Evolutionary conservation across 768 basidiomycete species (phyloP).

Genomic region (Pilatotrama ljubarskyi): DNA sequence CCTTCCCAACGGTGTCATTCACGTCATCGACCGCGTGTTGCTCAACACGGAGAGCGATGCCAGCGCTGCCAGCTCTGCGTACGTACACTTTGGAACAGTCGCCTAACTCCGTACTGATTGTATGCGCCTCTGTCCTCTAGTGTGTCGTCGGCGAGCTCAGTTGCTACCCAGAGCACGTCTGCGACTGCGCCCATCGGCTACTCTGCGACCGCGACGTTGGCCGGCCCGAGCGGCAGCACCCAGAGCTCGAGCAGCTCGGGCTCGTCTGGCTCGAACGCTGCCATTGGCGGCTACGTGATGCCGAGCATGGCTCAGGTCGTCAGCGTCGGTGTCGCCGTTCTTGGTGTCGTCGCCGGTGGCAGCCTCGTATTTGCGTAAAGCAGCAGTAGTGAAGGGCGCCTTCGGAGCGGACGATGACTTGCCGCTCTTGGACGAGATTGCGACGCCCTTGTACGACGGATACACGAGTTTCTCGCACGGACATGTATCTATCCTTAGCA

Average conservation of each 20-base stretch:
- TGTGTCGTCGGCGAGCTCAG: conserved; percentile 49
- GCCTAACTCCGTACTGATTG: background rate
- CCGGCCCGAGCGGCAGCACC: conserved; percentile 3
- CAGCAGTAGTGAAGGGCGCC: no score
- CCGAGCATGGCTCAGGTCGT: background rate
- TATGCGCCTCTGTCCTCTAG: conserved; percentile 21
- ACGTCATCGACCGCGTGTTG: conserved; percentile 58
- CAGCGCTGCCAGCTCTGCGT: conserved; percentile 54
- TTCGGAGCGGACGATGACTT: no score
- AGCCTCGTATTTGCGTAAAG: background rate
- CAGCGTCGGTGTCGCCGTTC: conserved; percentile 5
- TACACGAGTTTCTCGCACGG: no score
- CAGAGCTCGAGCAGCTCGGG: conserved; percentile 3
- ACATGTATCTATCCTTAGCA: no score
- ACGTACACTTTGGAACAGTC: conserved; percentile 27
- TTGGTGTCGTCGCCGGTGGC: conserved; percentile 3
- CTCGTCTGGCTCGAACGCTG: background rate
- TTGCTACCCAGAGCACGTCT: conserved; percentile 37
- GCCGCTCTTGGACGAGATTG: no score
- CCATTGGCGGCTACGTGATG: background rate
- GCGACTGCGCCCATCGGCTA: conserved; percentile 44
- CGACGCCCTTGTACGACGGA: no score
- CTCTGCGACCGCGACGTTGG: conserved; percentile 22
- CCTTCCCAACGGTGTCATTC: conserved; percentile 66
- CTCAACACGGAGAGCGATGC: conserved; percentile 44